Base-by-base conservation (phyloP, 352 stramenopile genomes). In the Plasmopara halstedii region DNA sequence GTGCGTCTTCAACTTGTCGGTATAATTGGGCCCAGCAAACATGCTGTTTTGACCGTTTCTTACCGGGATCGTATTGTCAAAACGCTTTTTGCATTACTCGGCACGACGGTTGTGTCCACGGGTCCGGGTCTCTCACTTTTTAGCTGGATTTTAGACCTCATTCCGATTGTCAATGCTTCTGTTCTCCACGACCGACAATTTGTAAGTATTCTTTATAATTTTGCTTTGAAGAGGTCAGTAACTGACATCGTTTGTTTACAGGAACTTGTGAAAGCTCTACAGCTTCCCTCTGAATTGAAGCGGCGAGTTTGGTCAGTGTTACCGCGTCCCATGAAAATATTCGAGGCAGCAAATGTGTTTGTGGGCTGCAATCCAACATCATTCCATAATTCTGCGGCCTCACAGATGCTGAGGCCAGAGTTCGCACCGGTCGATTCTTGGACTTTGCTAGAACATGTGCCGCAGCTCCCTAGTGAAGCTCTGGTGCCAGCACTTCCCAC, bases 61-160 rank as follows among this genome's bases (percentile, higher is more conserved):
- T 91, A 90, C 52, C 77, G 82, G 19, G 81, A 94, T 46, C 75
- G 82, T 15, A 91, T 94, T 23, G 76, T 85, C 9, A 88, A 88
- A 48, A 75, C 81, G 17, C 61, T 94, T 8, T 90, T 92, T 47
- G 72, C 74, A 23, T 52, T 91, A 10, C 62, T 94, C 13, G 67
- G 72, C 8, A 91, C 79, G 2, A 80, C 78, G n/a, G 58, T 64
- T 21, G 70, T 85, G 14, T 73, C 64, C 11, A 68, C 56, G 29
- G 79, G 67, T 23, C 58, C 67, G 0, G 79, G 82, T 1, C 41
- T 88, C 8, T 87, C 82, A 22, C 71, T 94, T 5, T 94, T 94
- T 44, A 85, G 71, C 46, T 94, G 82, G 82, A 91, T 91, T 42
- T 45, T 94, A 36, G 82, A 94, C 54, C 57, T 94, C 46, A 83